A percentile compares a stretch with the other conserved stretches of the same genome.
Conservation (phyloP, 495 filamentous ascomycete species). For the Neurospora intermedia region DNA sequence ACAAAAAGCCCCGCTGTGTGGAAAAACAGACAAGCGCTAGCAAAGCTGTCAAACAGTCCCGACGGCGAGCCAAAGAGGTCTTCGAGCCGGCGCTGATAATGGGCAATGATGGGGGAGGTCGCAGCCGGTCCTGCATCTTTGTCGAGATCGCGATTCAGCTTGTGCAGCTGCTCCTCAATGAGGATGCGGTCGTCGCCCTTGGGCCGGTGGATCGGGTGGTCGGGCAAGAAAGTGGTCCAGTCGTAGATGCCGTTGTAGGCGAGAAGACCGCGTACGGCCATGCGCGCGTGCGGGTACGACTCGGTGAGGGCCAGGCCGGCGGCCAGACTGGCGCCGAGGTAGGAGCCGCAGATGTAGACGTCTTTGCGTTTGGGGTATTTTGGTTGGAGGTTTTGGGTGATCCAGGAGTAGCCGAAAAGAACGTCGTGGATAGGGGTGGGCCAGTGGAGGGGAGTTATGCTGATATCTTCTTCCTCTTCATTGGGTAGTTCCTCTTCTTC, state of each 20-base stretch:
- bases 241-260: slow-evolving; percentile 43
- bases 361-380: slow-evolving; percentile 15
- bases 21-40: slow-evolving; percentile 42
- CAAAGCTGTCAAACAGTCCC: slow-evolving; percentile 42
- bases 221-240: slow-evolving; percentile 40
- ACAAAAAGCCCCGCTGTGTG: slow-evolving; percentile 31
- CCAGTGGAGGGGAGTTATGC: slow-evolving; percentile 21
- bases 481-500: background rate
- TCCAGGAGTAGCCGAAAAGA: slow-evolving; percentile 35
- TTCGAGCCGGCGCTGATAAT: background rate
- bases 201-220: slow-evolving; percentile 26
- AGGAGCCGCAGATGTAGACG: slow-evolving; percentile 39
- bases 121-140: background rate
- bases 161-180: background rate
- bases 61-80: slow-evolving; percentile 30
- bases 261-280: slow-evolving; percentile 35
- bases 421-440: slow-evolving; percentile 41
- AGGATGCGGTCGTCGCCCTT: slow-evolving; percentile 1
- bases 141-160: background rate
- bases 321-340: slow-evolving; percentile 39
- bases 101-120: background rate
- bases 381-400: slow-evolving; percentile 24
- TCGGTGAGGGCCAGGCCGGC: slow-evolving; percentile 40
- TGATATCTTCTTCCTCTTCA: background rate
- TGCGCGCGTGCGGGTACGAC: slow-evolving; percentile 19